Evolutionary conservation across 768 basidiomycete species (phyloP).

Genomic region (Agaricus subrufescens): DNA sequence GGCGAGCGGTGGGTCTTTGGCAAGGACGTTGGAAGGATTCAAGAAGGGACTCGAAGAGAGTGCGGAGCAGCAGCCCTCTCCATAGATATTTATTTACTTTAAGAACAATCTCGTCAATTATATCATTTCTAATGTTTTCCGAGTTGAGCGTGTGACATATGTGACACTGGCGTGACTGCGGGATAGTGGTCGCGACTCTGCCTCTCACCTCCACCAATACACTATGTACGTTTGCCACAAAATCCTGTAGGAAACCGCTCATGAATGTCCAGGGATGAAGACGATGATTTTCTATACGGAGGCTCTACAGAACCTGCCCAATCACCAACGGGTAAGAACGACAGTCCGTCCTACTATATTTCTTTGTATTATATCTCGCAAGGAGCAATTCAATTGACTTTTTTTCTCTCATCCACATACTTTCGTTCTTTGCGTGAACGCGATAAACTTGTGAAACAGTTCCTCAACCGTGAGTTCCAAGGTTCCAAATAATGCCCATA

Average conservation of each 20-base stretch:
- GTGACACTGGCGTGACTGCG: slow-evolving; percentile 1
- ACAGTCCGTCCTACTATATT: slow-evolving; percentile 18
- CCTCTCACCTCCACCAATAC: neutral
- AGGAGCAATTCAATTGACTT: slow-evolving; percentile 14
- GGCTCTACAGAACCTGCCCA: slow-evolving; percentile 33
- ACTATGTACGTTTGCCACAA: slow-evolving; percentile 7
- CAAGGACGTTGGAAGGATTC: slow-evolving; percentile 72
- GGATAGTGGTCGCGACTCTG: slow-evolving; percentile 2
- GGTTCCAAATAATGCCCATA: slow-evolving; percentile 11
- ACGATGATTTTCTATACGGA: slow-evolving; percentile 79
- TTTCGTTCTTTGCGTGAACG: slow-evolving; percentile 30
- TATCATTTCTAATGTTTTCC: slow-evolving; percentile 1
- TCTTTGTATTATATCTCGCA: slow-evolving; percentile 12
- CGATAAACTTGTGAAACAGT: slow-evolving; percentile 37
- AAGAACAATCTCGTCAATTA: neutral
- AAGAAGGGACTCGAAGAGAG: slow-evolving; percentile 61
- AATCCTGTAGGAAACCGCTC: neutral
- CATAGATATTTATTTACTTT: slow-evolving; percentile 1
- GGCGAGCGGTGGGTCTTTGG: slow-evolving; percentile 65
- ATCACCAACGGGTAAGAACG: slow-evolving; percentile 8
- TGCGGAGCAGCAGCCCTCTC: neutral
- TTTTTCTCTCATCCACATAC: slow-evolving; percentile 25
- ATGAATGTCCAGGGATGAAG: slow-evolving; percentile 55
- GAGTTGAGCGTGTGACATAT: neutral
- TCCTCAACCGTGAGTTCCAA: slow-evolving; percentile 57